phyloP scores from a whole-genome alignment of 768 basidiomycete genomes.

The Trametopsis cervina region DNA sequence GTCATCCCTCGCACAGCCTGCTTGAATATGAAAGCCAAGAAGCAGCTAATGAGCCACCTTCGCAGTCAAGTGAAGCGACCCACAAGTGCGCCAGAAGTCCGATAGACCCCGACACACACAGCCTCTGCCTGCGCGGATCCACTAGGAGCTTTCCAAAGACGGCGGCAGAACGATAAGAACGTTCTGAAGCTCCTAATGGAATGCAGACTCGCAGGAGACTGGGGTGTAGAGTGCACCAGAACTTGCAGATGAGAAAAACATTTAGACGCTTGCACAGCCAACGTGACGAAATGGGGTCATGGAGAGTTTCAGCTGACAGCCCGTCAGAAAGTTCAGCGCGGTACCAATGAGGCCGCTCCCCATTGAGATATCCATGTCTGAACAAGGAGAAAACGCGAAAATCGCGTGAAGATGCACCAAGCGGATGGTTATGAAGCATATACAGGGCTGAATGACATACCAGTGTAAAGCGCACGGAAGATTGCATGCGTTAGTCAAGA shows the following conservation, averaged over 20 bases:
- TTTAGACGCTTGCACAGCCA: not conserved
- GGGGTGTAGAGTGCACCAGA: not conserved
- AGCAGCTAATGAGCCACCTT: too few species aligned
- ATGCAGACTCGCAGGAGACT: not conserved
- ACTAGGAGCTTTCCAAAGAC: not conserved
- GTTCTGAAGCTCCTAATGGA: not conserved
- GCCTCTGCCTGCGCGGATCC: not conserved
- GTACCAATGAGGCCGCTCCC: too few species aligned
- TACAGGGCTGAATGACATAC: slow-evolving; percentile 34
- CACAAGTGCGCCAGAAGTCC: too few species aligned
- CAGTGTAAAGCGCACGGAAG: slow-evolving; percentile 84
- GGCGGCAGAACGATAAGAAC: not conserved
- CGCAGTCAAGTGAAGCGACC: too few species aligned
- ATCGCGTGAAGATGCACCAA: not conserved
- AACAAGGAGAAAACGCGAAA: too few species aligned
- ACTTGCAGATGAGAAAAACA: not conserved
- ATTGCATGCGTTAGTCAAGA: slow-evolving; percentile 66
- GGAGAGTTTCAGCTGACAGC: not conserved
- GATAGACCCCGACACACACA: too few species aligned
- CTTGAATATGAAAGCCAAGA: too few species aligned
- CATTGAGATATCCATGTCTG: not conserved
- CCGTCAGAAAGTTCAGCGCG: too few species aligned
- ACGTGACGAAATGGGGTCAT: not conserved
- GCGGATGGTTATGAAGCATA: too few species aligned
- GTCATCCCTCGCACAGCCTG: not conserved